Evolutionary conservation across 2,329 filamentous ascomycete genomes (phyloP).

Genomic region (Colletotrichum shisoi): DNA sequence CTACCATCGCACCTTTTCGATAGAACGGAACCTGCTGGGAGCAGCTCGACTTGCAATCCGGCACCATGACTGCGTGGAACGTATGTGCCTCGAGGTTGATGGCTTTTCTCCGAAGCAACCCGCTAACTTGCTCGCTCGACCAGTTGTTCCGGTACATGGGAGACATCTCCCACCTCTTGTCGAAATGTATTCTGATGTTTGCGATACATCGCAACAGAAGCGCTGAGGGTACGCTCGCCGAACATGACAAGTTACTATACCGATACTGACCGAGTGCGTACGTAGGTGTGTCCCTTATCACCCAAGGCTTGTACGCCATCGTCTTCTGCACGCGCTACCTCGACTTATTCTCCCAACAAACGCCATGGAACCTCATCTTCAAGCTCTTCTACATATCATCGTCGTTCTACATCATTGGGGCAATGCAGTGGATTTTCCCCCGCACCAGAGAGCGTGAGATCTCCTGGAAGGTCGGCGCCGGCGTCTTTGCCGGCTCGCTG

Average conservation of each 20-base stretch:
- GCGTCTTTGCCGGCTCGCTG: conserved; percentile 70
- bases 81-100: conserved; percentile 43
- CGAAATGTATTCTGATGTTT: conserved; percentile 90
- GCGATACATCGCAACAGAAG: conserved; percentile 88
- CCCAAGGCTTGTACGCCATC: conserved; percentile 82
- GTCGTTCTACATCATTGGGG: conserved; percentile 82
- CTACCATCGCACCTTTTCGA: conserved; percentile 12
- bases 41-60: conserved; percentile 36
- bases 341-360: conserved; percentile 72
- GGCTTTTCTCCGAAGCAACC: not conserved
- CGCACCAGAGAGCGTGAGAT: conserved; percentile 89
- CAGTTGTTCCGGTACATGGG: conserved; percentile 78
- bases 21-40: conserved; percentile 16
- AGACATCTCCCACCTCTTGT: conserved; percentile 83
- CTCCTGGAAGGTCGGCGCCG: conserved; percentile 88
- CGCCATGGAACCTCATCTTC: conserved; percentile 77
- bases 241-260: not conserved
- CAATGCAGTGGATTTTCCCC: conserved; percentile 88
- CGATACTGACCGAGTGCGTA: conserved; percentile 37
- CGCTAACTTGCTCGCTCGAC: conserved; percentile 27
- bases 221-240: conserved; percentile 71
- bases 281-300: conserved; percentile 88
- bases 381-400: conserved; percentile 89
- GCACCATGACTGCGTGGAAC: conserved; percentile 54
- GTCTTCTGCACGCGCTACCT: conserved; percentile 90